Base-by-base conservation (phyloP, 495 filamentous ascomycete species). In the Usnea hakonensis region DNA sequence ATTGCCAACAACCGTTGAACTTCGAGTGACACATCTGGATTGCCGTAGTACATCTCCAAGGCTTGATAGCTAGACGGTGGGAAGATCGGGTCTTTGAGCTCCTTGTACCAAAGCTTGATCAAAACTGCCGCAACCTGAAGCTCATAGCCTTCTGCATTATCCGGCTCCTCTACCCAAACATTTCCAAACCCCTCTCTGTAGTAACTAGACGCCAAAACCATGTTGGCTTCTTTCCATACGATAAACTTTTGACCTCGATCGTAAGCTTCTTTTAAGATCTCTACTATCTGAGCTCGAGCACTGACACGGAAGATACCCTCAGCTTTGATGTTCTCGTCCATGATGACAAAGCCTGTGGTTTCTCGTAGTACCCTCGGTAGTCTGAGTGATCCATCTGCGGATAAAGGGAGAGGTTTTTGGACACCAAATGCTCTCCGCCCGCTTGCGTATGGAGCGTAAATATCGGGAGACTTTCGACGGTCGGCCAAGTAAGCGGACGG, bases 21-120 rank as follows among this genome's bases (percentile, higher is more conserved):
- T 67, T 69, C 52, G 46, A 41, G 23, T 16, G 69, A 46, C 14
- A 64, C 60, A 56, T 71, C 46, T 6, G 43, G 23, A 23, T 35
- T 37, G 46, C 74, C 63, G 53, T 69, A 78, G 37, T 67, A 64
- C 35, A 69, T 69, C 50, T 71, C 70, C 41, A 79, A 40, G 1
- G 70, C 70, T 50, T 68, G 59, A 64, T 84, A 84, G 58, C 64
- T 69, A 26, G 72, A 70, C 26, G 66, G 67, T 0, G 81, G 77
- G 60, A 83, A 76, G 57, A 84, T 67, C 10, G 81, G 81, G 54
- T 78, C 73, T 17, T 75, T 75, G 1, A 84, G 75, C 55, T 78
- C 78, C 14, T 79, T 72, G 62, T 84, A 84, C 78, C 82, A 84
- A 9, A 75, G 41, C 66, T 84, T 84, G 65, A 84, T 78, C 37